Evolutionary conservation across 257 asterid genomes (phyloP).

Genomic region (Petrea volubilis): DNA sequence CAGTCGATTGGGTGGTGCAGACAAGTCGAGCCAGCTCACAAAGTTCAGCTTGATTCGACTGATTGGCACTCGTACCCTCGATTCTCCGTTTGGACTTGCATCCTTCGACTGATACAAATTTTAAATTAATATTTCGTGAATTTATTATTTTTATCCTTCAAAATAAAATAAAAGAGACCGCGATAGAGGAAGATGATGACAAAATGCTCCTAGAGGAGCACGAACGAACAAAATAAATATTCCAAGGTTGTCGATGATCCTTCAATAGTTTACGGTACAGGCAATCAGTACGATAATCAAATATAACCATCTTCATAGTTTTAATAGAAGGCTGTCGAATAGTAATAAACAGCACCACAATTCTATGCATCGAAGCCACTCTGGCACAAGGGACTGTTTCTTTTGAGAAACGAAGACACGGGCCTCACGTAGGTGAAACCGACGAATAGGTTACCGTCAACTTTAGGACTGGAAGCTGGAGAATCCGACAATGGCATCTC

Average conservation of each 20-base stretch:
- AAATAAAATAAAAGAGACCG: background rate
- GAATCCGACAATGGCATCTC: conserved; percentile 60
- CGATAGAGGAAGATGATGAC: background rate
- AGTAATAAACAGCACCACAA: conserved; percentile 2
- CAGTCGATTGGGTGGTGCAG: no score
- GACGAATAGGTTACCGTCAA: conserved; percentile 32
- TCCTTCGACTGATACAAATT: no score
- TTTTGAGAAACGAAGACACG: conserved; percentile 47
- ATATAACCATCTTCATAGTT: background rate
- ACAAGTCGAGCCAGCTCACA: no score
- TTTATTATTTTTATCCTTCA: background rate
- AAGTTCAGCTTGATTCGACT: no score
- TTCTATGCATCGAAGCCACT: background rate
- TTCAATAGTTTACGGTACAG: background rate
- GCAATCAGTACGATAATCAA: background rate
- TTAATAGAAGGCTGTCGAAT: background rate
- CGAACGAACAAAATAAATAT: background rate
- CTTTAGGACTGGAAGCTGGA: conserved; percentile 57
- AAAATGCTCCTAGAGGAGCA: no score
- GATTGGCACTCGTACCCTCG: no score
- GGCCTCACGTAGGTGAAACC: conserved; percentile 60
- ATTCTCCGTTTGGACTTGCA: no score
- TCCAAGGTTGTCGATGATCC: background rate
- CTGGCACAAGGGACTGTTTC: conserved; percentile 32
- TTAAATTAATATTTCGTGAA: no score